Evolutionary conservation across 1,284 basidiomycete species (phyloP).

Genomic region (Tausonia pullulans): DNA sequence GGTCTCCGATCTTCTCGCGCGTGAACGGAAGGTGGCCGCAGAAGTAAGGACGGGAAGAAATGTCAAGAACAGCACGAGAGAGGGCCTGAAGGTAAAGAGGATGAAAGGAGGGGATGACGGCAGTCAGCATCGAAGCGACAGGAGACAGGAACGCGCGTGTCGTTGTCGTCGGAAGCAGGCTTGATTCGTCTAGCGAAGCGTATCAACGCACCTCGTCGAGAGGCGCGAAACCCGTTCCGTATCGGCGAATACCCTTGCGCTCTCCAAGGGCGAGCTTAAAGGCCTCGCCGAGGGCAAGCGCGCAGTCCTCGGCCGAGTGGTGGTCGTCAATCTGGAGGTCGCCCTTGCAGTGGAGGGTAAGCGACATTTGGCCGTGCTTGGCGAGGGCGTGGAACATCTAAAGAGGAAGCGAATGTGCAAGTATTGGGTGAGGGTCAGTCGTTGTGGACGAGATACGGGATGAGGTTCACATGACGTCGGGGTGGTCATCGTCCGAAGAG

Average conservation of each 20-base stretch:
- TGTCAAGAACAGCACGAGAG: constrained; percentile 91
- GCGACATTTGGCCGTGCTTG: constrained; percentile 84
- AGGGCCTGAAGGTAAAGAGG: constrained; percentile 52
- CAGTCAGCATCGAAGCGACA: background rate
- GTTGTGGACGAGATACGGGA: too few relatives aligned
- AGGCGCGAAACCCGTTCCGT: constrained; percentile 93
- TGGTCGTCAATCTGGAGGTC: constrained; percentile 99
- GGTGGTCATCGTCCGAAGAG: too few relatives aligned
- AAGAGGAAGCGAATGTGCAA: background rate
- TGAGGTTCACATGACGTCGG: too few relatives aligned
- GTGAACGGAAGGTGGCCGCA: constrained; percentile 79
- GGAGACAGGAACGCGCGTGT: background rate
- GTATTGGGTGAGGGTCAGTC: too few relatives aligned
- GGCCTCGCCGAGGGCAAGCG: constrained; percentile 81
- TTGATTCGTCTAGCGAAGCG: background rate
- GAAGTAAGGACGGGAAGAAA: constrained; percentile 93
- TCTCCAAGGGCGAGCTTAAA: constrained; percentile 95
- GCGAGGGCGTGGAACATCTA: constrained; percentile 93
- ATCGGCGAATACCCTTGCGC: constrained; percentile 85
- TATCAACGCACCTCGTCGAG: constrained; percentile 69
- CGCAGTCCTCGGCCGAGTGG: constrained; percentile 95
- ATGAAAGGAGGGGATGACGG: background rate
- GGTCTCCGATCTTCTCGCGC: constrained; percentile 93
- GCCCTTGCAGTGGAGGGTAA: constrained; percentile 81
- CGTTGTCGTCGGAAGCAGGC: background rate